These are phyloP conservation scores for Stephania cephalantha DNA, from an alignment of 164 flowering plant species.

Conservation along the genomic window DNA sequence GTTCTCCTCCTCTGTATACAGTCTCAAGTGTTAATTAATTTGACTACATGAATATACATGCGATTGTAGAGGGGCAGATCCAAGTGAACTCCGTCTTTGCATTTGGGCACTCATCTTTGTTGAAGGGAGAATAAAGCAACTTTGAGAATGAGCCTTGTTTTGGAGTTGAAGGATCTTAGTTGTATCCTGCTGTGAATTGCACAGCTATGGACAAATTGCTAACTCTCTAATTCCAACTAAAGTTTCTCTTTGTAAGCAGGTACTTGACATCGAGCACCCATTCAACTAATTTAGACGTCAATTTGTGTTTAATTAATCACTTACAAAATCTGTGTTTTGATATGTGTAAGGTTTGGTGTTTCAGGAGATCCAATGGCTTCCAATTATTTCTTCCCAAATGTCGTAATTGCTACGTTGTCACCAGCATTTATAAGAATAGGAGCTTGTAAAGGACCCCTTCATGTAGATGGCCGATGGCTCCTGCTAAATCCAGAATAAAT, in stretches of 20 bases:
- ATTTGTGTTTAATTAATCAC: constrained; percentile 20
- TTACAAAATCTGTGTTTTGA: constrained; percentile 34
- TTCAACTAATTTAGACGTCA: constrained; percentile 85
- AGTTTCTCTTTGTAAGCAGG: constrained; percentile 90
- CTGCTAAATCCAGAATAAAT: constrained; percentile 21
- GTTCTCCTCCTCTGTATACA: no score
- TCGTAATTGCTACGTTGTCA: constrained; percentile 78
- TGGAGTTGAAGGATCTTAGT: no score
- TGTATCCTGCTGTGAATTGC: no score
- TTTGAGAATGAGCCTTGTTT: no score
- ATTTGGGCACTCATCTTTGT: no score
- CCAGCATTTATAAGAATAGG: constrained; percentile 83
- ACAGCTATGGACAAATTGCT: no score
- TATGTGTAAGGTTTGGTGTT: constrained; percentile 44
- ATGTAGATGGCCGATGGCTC: constrained; percentile 35
- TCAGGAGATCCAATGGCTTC: constrained; percentile 45
- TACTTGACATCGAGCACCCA: constrained; percentile 80
- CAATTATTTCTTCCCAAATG: constrained; percentile 63
- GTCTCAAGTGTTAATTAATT: no score
- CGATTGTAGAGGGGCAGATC: no score
- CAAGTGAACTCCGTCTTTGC: no score
- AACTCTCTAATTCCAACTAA: constrained; percentile 74
- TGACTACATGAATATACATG: no score
- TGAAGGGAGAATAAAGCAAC: no score
- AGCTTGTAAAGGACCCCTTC: constrained; percentile 77